phyloP scores from a whole-genome alignment of 768 basidiomycete genomes.

The Pleurotus sapidus region DNA sequence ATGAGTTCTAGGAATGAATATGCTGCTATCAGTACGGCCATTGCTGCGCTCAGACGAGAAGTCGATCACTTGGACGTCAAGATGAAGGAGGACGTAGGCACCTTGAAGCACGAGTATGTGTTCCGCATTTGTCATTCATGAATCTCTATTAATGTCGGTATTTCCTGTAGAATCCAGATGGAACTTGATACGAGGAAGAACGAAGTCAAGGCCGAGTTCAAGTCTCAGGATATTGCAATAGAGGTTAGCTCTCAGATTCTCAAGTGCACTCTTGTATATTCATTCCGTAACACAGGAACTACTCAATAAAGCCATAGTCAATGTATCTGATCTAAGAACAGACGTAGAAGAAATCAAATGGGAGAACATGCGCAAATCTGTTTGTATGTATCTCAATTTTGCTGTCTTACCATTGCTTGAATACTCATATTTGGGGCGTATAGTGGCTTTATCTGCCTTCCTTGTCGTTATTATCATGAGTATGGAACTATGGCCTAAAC shows the following conservation, averaged over 20 bases:
- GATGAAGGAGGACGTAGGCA: slow-evolving; percentile 91
- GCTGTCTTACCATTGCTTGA: neutral
- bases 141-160: too few species aligned
- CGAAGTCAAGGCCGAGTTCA: slow-evolving; percentile 81
- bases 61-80: slow-evolving; percentile 83
- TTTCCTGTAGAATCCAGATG: slow-evolving; percentile 77
- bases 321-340: slow-evolving; percentile 74
- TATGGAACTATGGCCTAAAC: slow-evolving; percentile 63
- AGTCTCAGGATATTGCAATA: slow-evolving; percentile 79
- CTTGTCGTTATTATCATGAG: slow-evolving; percentile 64
- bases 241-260: slow-evolving; percentile 47
- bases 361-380: slow-evolving; percentile 85
- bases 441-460: slow-evolving; percentile 65
- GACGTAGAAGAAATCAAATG: slow-evolving; percentile 84
- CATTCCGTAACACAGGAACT: slow-evolving; percentile 48
- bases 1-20: slow-evolving; percentile 82
- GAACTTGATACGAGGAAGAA: slow-evolving; percentile 93
- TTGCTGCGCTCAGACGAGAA: slow-evolving; percentile 78
- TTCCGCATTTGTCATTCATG: neutral
- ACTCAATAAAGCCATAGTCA: slow-evolving; percentile 71
- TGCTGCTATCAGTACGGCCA: slow-evolving; percentile 74
- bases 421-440: slow-evolving; percentile 1
- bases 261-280: too few species aligned
- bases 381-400: slow-evolving; percentile 45
- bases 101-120: slow-evolving; percentile 89